A percentile compares a stretch with the other conserved stretches of the same genome.
phyloP scores from a whole-genome alignment of 176 grass and related monocot genomes.

The Oryza meridionalis region DNA sequence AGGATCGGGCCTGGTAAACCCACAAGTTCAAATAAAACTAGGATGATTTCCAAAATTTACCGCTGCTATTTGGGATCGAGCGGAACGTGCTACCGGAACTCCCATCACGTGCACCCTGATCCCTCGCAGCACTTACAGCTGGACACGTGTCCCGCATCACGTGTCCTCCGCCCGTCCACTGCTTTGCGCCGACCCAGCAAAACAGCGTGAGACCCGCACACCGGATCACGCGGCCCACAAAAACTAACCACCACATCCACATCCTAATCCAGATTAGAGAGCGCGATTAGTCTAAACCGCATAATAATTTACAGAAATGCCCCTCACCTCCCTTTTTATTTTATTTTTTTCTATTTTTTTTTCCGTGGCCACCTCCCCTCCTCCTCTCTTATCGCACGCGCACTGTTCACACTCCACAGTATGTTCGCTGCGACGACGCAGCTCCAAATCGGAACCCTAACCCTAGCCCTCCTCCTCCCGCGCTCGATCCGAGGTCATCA shows the following conservation, averaged over 20 bases:
- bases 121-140: not conserved
- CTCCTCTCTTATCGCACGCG: not conserved
- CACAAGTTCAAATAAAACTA: no score
- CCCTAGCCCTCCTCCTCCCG: conserved; percentile 28
- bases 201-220: conserved; percentile 13
- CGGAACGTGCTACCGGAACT: not conserved
- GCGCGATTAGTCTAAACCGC: conserved; percentile 6
- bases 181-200: not conserved
- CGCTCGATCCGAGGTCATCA: not conserved
- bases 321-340: not conserved
- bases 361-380: no score
- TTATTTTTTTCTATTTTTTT: not conserved
- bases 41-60: no score
- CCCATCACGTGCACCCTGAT: not conserved
- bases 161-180: not conserved
- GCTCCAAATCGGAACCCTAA: conserved; percentile 42
- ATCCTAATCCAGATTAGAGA: not conserved
- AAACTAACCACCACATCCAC: not conserved
- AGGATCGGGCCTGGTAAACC: no score
- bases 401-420: conserved; percentile 49
- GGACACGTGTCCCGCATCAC: not conserved
- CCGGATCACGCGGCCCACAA: conserved; percentile 22
- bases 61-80: no score
- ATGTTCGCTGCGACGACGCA: conserved; percentile 4
- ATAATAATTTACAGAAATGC: not conserved